Percentiles rank a stretch among this genome's conserved stretches.
phyloP scores from a whole-genome alignment of 306 rosid genomes.

The Hylodesmum podocarpum region DNA sequence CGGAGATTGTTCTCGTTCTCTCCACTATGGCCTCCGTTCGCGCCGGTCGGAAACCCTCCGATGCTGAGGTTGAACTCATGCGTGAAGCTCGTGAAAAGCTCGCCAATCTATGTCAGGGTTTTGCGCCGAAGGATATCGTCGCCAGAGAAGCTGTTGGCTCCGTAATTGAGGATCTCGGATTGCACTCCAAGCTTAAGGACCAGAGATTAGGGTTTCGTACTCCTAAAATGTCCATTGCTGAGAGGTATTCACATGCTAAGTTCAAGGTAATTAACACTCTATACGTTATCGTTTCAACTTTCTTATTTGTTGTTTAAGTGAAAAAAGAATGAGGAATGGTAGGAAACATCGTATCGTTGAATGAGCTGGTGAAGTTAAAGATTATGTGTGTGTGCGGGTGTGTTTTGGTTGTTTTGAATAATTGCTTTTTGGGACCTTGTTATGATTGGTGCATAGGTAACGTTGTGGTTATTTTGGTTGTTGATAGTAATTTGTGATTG shows the following conservation, averaged over 20 bases:
- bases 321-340: background rate
- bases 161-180: constrained; percentile 85
- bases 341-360: background rate
- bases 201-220: constrained; percentile 83
- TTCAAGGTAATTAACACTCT: constrained; percentile 54
- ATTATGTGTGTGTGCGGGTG: background rate
- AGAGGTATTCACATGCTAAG: constrained; percentile 61
- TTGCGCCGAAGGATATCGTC: constrained; percentile 83
- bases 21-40: constrained; percentile 82
- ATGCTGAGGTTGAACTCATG: constrained; percentile 69
- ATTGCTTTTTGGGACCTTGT: background rate
- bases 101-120: constrained; percentile 56
- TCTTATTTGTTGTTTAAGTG: background rate
- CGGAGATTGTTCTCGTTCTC: constrained; percentile 85
- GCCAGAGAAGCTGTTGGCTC: constrained; percentile 67
- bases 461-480: background rate
- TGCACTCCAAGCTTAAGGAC: constrained; percentile 60
- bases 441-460: background rate
- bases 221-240: constrained; percentile 71
- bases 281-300: background rate
- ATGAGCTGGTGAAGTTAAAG: background rate
- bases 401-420: background rate
- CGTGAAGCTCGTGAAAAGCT: constrained; percentile 78
- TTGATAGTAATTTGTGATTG: background rate
- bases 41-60: constrained; percentile 69